Evolutionary conservation across 2,329 filamentous ascomycete genomes (phyloP).

Genomic region (Colletotrichum eleusines): DNA sequence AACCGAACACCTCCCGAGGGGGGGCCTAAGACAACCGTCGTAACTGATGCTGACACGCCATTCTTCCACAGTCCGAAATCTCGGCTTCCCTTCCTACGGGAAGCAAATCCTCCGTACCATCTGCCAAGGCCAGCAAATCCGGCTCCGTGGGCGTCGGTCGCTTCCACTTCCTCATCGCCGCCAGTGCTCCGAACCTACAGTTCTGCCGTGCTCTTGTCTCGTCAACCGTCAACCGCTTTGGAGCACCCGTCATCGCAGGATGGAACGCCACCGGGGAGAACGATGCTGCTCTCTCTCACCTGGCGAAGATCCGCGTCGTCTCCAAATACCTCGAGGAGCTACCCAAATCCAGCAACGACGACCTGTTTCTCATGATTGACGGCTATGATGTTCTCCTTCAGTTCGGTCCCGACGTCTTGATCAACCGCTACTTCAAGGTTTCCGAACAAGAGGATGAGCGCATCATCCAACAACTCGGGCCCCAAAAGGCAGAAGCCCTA

Average conservation of each 20-base stretch:
- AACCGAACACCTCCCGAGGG: conserved; percentile 28
- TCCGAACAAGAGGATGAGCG: conserved; percentile 65
- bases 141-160: conserved; percentile 29
- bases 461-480: conserved; percentile 63
- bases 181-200: conserved; percentile 51
- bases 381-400: conserved; percentile 75
- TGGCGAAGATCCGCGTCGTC: conserved; percentile 55
- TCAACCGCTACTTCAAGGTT: conserved; percentile 70
- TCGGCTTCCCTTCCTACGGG: conserved; percentile 37
- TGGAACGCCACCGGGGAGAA: conserved; percentile 53
- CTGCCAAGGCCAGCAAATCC: conserved; percentile 21
- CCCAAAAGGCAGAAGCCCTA: conserved; percentile 49
- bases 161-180: conserved; percentile 55
- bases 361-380: conserved; percentile 74
- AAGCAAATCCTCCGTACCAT: conserved; percentile 31
- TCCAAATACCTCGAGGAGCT: conserved; percentile 51
- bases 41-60: conserved; percentile 34
- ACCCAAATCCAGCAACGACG: conserved; percentile 56
- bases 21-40: conserved; percentile 27
- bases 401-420: conserved; percentile 71
- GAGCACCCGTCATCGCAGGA: conserved; percentile 53
- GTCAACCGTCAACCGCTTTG: conserved; percentile 53
- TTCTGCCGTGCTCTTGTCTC: conserved; percentile 56
- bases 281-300: conserved; percentile 52
- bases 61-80: conserved; percentile 34